These are phyloP conservation scores for Darksidea phi DNA, from an alignment of 495 filamentous ascomycete species.

Conservation along the genomic window DNA sequence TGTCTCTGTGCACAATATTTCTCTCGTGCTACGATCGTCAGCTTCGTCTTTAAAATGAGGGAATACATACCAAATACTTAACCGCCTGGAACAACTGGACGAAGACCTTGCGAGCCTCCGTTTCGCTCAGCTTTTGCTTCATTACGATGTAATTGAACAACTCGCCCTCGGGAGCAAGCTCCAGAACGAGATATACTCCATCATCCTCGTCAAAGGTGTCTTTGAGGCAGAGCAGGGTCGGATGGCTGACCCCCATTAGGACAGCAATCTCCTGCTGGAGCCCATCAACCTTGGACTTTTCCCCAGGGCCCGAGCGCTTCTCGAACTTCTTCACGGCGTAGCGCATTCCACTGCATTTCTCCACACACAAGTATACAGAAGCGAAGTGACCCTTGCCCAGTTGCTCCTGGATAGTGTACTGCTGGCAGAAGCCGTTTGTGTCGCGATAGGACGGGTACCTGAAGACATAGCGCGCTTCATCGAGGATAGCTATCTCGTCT, in stretches of 20 bases:
- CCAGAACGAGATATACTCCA: constrained; percentile 87
- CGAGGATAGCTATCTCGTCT: constrained; percentile 84
- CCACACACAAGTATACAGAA: constrained; percentile 86
- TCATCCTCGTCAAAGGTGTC: constrained; percentile 91
- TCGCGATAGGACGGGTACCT: constrained; percentile 76
- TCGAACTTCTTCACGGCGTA: constrained; percentile 96
- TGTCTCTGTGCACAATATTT: constrained; percentile 95
- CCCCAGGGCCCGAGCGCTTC: constrained; percentile 72
- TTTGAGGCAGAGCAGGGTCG: constrained; percentile 91
- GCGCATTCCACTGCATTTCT: constrained; percentile 75
- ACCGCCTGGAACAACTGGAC: constrained; percentile 88
- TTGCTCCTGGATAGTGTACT: constrained; percentile 79
- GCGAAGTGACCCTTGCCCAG: constrained; percentile 97
- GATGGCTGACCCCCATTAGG: constrained; percentile 92
- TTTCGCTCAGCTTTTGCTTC: constrained; percentile 82
- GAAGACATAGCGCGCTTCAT: constrained; percentile 83
- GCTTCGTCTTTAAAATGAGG: constrained; percentile 30
- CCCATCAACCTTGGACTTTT: constrained; percentile 76
- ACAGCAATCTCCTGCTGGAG: constrained; percentile 95
- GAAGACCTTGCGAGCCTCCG: constrained; percentile 81
- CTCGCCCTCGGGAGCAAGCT: constrained; percentile 89
- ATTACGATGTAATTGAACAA: constrained; percentile 91
- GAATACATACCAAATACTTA: constrained; percentile 79
- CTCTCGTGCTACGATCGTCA: constrained; percentile 73
- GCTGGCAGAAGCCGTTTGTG: constrained; percentile 76